Percentiles rank a stretch among this genome's conserved stretches.
Conservation (phyloP, 352 stramenopile genomes). For the Phytopythium aichiense region DNA sequence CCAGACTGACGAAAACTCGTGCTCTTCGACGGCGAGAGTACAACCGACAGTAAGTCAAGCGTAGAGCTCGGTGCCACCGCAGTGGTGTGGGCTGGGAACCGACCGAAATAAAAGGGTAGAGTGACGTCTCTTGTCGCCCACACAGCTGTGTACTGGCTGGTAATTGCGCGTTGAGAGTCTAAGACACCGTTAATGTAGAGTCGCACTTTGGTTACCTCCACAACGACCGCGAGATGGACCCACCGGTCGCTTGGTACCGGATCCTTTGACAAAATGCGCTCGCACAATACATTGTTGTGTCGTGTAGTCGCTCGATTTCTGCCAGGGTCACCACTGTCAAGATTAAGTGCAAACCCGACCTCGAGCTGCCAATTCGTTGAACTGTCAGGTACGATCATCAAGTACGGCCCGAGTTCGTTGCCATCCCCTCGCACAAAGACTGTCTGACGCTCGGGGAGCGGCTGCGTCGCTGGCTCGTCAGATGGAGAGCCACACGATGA, state of each 20-base stretch:
- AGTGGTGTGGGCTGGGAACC: constrained; percentile 7
- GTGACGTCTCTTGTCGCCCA: constrained; percentile 28
- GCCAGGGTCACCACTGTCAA: not conserved
- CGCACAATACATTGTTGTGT: constrained; percentile 18
- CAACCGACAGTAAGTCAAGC: constrained; percentile 16
- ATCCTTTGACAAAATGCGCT: constrained; percentile 75
- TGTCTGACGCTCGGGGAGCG: constrained; percentile 33
- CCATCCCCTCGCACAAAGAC: constrained; percentile 69
- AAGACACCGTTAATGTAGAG: constrained; percentile 90
- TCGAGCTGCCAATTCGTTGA: constrained; percentile 49
- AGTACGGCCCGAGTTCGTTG: constrained; percentile 58
- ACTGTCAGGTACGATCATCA: constrained; percentile 44
- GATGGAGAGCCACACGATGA: not conserved
- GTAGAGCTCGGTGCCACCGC: constrained; percentile 3
- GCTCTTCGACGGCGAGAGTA: constrained; percentile 16
- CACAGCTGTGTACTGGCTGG: constrained; percentile 22
- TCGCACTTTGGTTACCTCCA: constrained; percentile 82
- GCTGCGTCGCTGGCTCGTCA: not conserved
- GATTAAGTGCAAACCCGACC: constrained; percentile 39
- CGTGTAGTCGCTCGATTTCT: not conserved
- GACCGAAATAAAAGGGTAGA: constrained; percentile 55
- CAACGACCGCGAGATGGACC: constrained; percentile 83
- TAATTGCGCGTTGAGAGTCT: constrained; percentile 75
- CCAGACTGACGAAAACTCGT: constrained; percentile 1
- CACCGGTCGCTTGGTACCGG: constrained; percentile 59